These are phyloP conservation scores for Primulina eburnea DNA, from an alignment of 257 asterid genomes.

Conservation along the genomic window DNA sequence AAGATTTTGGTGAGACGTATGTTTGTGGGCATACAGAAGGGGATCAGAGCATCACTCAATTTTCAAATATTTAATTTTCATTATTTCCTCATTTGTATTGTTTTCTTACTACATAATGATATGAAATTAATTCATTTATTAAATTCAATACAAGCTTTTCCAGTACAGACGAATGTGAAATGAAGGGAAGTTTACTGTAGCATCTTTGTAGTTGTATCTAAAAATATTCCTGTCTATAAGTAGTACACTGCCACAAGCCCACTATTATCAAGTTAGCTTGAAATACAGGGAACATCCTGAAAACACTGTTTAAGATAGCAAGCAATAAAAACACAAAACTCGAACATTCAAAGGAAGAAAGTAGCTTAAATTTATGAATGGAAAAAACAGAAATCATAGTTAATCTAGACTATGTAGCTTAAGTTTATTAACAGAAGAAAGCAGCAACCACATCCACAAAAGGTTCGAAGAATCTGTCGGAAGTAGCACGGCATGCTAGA, in stretches of 20 bases:
- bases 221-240: conserved; percentile 49
- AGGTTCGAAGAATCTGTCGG: background rate
- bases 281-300: conserved; percentile 82
- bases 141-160: conserved; percentile 19
- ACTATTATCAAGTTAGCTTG: conserved; percentile 84
- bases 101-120: conserved; percentile 28
- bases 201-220: conserved; percentile 42
- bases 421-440: no score
- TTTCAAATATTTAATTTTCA: conserved; percentile 34
- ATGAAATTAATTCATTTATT: conserved; percentile 29
- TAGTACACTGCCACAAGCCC: conserved; percentile 80
- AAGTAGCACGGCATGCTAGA: background rate
- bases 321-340: conserved; percentile 1
- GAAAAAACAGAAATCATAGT: background rate
- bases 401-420: background rate
- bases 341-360: background rate
- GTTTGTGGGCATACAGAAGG: conserved; percentile 49
- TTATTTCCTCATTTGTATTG: conserved; percentile 35
- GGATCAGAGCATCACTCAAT: conserved; percentile 52
- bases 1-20: conserved; percentile 32
- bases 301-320: conserved; percentile 47
- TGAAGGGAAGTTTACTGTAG: conserved; percentile 29
- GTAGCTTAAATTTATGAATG: background rate
- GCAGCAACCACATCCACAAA: background rate
- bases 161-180: conserved; percentile 10